A percentile compares a stretch with the other conserved stretches of the same genome.
Evolutionary conservation across 2,329 filamentous ascomycete genomes (phyloP).

Genomic region (Neofusicoccum ribis): DNA sequence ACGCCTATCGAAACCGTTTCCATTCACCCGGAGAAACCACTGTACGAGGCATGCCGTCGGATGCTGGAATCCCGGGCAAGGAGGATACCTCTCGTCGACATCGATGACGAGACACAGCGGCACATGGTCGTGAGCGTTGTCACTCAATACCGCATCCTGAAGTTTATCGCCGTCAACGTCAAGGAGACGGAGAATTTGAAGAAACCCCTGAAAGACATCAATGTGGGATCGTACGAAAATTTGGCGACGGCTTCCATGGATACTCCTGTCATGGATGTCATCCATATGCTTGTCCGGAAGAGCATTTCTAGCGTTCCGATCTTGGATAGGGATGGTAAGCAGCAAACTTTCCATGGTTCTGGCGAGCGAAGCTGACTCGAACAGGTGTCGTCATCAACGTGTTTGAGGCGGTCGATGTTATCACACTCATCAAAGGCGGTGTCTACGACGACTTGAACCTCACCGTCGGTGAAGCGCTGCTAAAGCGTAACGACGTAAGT

Average conservation of each 20-base stretch:
- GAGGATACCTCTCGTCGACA: constrained; percentile 88
- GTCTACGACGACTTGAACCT: constrained; percentile 87
- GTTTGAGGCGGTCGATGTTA: constrained; percentile 96
- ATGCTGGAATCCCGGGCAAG: constrained; percentile 94
- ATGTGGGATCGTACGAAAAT: constrained; percentile 79
- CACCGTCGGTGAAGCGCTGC: constrained; percentile 83
- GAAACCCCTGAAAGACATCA: constrained; percentile 81
- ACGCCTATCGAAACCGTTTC: constrained; percentile 90
- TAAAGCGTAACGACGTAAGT: constrained; percentile 74
- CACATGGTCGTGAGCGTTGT: constrained; percentile 95
- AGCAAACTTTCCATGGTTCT: background rate
- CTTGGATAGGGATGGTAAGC: constrained; percentile 69
- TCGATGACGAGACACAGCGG: constrained; percentile 89
- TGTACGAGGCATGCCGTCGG: constrained; percentile 91
- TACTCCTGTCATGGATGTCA: constrained; percentile 89
- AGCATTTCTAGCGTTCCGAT: constrained; percentile 96
- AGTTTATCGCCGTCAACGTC: constrained; percentile 96
- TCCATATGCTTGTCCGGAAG: constrained; percentile 86
- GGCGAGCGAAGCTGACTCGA: constrained; percentile 14
- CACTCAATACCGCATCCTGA: constrained; percentile 96
- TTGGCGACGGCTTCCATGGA: constrained; percentile 84
- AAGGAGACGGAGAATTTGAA: constrained; percentile 84
- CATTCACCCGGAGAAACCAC: constrained; percentile 84
- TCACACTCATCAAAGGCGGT: constrained; percentile 90
- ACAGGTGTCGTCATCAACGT: constrained; percentile 80